Evolutionary conservation across 176 grass and related monocot species (phyloP).

Genomic region (Olyra latifolia): DNA sequence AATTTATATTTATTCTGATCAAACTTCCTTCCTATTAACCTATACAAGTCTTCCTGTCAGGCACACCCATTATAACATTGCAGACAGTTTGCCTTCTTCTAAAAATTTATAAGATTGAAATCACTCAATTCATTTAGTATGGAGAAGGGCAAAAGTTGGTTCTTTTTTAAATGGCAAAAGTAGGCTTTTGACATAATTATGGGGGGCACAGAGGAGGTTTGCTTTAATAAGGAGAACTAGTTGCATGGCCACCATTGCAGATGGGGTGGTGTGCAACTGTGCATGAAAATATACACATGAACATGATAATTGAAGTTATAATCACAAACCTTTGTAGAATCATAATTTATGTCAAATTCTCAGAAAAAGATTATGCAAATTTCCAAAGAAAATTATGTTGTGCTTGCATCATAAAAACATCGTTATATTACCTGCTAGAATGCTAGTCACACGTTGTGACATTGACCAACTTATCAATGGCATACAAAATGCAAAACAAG

Average conservation of each 20-base stretch:
- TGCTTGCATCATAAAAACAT: background rate
- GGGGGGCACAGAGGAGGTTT: background rate
- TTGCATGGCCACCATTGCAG: background rate
- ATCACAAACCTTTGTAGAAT: conserved; percentile 1
- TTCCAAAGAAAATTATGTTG: background rate
- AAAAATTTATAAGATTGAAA: background rate
- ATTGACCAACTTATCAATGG: background rate
- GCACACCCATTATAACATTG: conserved; percentile 13
- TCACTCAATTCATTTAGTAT: background rate
- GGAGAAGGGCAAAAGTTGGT: background rate
- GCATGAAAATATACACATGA: background rate
- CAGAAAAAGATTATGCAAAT: background rate
- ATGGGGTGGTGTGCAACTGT: background rate
- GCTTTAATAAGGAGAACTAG: conserved; percentile 7
- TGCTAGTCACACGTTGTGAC: background rate
- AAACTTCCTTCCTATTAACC: too few species aligned
- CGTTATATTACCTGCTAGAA: background rate
- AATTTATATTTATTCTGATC: too few species aligned
- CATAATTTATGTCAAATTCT: background rate
- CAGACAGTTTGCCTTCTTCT: background rate
- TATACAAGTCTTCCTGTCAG: background rate
- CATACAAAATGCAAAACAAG: background rate
- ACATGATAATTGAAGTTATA: background rate
- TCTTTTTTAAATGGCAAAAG: background rate
- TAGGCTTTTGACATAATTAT: background rate